Base-by-base conservation (phyloP, 2,329 filamentous ascomycete species). In the Penicillium occitanis region DNA sequence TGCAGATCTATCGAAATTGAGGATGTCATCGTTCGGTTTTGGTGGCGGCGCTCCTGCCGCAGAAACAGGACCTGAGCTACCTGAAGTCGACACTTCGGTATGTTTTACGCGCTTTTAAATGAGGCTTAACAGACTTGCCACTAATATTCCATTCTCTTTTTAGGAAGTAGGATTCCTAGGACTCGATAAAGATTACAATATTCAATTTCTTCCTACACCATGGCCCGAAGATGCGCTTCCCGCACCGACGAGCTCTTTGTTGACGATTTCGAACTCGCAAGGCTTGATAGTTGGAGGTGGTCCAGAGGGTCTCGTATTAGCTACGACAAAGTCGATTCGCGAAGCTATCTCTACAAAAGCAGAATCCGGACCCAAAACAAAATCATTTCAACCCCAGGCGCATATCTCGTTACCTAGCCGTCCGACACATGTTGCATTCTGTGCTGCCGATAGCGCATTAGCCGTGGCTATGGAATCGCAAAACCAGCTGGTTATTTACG, bases 391-490 rank as follows among this genome's bases (percentile, higher is more conserved):
- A 67, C 90, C 93, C 2, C 88, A 94, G 75, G 82, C 91, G 61
- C 90, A 84, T 67, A 85, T 98, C 6, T 82, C 88, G 1, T 85
- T 96, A 72, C 87, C 91, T 10, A 85, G 88, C 73, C 88, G 90
- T 71, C 86, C 97, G 63, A 96, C 92, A 11, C 95, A 99, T 76
- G 84, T 99, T 22, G 88, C 90, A 17, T 99, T 99, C 76, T 94
- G 92, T 0, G 87, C 91, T n/a, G 91, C 96, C 73, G 96, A 97
- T 75, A 88, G 87, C 71, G 92, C 90, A 71, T 82, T 99, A 67
- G 86, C 97, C 42, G 82, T 97, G 30, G 92, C 92, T 11, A 91
- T 92, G 2, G 91, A 97, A 77, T 83, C 86, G 64, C 91, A 91
- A 11, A 91, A 92, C 40, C 92, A 93, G 4, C 81, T 99, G 68